These are phyloP conservation scores for Umbilicus rupestris DNA, from an alignment of 164 flowering plant species.

Conservation along the genomic window DNA sequence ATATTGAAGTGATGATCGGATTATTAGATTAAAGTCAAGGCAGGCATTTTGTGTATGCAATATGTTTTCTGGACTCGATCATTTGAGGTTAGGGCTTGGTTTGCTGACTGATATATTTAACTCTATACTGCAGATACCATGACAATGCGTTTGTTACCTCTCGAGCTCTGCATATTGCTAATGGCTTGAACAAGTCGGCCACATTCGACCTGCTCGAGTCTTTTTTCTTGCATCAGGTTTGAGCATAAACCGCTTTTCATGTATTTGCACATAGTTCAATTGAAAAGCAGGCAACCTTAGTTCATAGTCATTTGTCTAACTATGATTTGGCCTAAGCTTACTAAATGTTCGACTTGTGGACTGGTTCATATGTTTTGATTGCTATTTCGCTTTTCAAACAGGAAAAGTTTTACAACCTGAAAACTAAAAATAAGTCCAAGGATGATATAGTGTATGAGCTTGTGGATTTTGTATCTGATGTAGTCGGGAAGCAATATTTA, in stretches of 20 bases:
- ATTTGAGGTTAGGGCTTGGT: background rate
- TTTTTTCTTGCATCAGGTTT: slow-evolving; percentile 76
- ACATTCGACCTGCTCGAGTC: slow-evolving; percentile 56
- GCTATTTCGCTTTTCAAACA: slow-evolving; percentile 20
- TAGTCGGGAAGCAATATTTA: slow-evolving; percentile 39
- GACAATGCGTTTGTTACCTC: slow-evolving; percentile 69
- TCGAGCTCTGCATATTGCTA: slow-evolving; percentile 71
- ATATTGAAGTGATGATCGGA: too few relatives aligned
- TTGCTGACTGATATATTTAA: background rate
- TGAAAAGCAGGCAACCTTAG: background rate
- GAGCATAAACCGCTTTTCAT: background rate
- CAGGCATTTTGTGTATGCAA: too few relatives aligned
- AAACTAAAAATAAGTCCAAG: slow-evolving; percentile 45
- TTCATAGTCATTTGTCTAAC: too few relatives aligned
- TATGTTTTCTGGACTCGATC: too few relatives aligned
- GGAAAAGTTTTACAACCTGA: slow-evolving; percentile 55
- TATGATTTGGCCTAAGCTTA: too few relatives aligned
- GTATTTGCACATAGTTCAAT: background rate
- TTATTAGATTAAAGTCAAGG: too few relatives aligned
- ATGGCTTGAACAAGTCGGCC: slow-evolving; percentile 45
- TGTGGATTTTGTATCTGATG: slow-evolving; percentile 26
- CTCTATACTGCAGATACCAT: slow-evolving; percentile 58
- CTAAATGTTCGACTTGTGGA: background rate
- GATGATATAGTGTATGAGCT: slow-evolving; percentile 28
- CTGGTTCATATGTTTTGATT: slow-evolving; percentile 3